Evolutionary conservation across 2,329 filamentous ascomycete species (phyloP).

Genomic region (Cytospora chrysosperma): DNA sequence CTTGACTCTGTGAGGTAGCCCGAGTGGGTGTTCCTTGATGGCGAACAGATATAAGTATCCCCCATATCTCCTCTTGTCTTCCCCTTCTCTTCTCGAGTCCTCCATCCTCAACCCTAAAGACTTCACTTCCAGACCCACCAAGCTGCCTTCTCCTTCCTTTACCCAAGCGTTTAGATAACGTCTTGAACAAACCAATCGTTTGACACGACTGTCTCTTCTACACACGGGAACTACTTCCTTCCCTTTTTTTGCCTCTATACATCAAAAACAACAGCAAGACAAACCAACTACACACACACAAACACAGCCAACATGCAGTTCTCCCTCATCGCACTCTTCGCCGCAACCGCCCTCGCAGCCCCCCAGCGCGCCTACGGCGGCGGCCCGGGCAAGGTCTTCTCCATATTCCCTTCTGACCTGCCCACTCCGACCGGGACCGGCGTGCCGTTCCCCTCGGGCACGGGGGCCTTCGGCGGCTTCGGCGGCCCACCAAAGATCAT

Average conservation of each 20-base stretch:
- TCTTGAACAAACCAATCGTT: constrained; percentile 8
- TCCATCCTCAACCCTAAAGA: not conserved
- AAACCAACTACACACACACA: not conserved
- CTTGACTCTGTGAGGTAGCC: not conserved
- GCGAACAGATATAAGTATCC: constrained; percentile 7
- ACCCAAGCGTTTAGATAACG: constrained; percentile 13
- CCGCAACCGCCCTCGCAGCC: constrained; percentile 11
- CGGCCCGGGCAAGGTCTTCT: not conserved
- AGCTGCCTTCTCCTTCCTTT: constrained; percentile 6
- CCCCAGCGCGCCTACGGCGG: not conserved
- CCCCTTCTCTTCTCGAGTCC: not conserved
- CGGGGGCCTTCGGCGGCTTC: not conserved
- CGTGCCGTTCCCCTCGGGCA: not conserved
- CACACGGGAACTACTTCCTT: not conserved
- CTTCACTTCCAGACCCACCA: not conserved
- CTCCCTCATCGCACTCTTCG: constrained; percentile 14
- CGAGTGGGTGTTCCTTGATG: not conserved
- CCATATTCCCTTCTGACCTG: not conserved
- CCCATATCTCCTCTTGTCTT: not conserved
- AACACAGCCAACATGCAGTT: constrained; percentile 10
- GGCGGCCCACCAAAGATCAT: not conserved
- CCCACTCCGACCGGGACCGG: not conserved
- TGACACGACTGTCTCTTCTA: constrained; percentile 16
- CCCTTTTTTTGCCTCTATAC: too few species aligned
- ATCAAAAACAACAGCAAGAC: not conserved